phyloP scores from a whole-genome alignment of 768 basidiomycete genomes.

The Lactarius evosmus region DNA sequence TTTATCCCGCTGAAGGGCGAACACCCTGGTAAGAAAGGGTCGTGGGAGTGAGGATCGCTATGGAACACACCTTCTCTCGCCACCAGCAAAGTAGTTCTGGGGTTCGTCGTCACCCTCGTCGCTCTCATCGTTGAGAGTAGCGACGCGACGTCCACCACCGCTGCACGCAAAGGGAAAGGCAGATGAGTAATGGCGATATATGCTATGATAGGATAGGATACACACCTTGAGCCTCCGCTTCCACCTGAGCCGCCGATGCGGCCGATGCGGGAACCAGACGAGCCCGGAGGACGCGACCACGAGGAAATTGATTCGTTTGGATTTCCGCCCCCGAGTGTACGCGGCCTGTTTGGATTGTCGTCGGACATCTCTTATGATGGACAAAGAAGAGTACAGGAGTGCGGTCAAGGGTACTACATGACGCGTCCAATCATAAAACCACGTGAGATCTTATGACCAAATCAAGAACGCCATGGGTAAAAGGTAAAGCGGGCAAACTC shows the following conservation, averaged over 20 bases:
- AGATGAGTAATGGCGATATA: neutral
- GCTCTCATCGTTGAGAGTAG: conserved; percentile 47
- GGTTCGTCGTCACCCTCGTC: conserved; percentile 44
- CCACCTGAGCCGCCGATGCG: conserved; percentile 31
- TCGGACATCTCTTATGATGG: conserved; percentile 11
- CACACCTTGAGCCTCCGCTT: conserved; percentile 18
- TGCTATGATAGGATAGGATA: neutral
- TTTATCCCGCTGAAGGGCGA: conserved; percentile 66
- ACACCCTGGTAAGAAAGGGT: neutral
- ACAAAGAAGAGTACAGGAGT: neutral
- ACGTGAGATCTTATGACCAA: conserved; percentile 9
- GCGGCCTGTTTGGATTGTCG: conserved; percentile 21
- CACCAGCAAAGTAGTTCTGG: conserved; percentile 84
- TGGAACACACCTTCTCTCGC: conserved; percentile 72
- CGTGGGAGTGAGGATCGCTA: neutral
- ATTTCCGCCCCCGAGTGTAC: conserved; percentile 21
- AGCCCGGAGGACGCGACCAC: conserved; percentile 13
- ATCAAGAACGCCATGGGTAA: no score
- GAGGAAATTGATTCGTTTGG: neutral
- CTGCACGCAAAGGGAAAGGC: conserved; percentile 7
- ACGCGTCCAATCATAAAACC: neutral
- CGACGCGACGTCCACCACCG: conserved; percentile 30
- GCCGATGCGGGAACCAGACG: conserved; percentile 27
- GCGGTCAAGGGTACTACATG: neutral
- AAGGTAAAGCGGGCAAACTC: no score